Conservation (phyloP, 257 asterid genomes). For the Solanum tarijense region DNA sequence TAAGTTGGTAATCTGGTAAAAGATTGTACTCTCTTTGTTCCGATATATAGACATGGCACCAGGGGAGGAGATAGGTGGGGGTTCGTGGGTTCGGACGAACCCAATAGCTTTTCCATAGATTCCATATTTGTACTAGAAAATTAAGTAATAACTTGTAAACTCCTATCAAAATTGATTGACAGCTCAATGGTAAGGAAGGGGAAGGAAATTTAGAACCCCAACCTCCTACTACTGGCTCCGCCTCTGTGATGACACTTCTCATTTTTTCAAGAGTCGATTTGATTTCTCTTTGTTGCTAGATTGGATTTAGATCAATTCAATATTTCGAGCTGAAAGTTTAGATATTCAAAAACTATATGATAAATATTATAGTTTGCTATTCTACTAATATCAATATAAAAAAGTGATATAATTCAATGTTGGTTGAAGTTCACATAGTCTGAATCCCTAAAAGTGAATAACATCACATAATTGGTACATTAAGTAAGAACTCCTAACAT, state of each 20-base stretch:
- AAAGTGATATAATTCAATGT: neutral
- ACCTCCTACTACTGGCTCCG: no score
- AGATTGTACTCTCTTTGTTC: neutral
- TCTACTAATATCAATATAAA: neutral
- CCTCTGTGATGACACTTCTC: neutral
- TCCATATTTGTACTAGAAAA: no score
- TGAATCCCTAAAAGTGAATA: neutral
- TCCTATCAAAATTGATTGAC: no score
- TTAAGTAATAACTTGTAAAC: no score
- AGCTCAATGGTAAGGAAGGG: no score
- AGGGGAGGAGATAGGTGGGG: no score
- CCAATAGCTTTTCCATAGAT: accelerated
- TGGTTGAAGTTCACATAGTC: neutral
- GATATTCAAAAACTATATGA: neutral
- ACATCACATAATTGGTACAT: neutral
- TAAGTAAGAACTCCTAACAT: neutral
- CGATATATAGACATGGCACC: neutral
- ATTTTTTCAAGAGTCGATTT: neutral
- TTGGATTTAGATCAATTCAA: neutral
- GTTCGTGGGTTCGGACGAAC: no score
- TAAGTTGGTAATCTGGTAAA: neutral
- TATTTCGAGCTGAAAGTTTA: neutral
- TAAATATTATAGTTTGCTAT: neutral
- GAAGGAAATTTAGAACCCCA: no score
- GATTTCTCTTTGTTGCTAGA: neutral